Percentiles rank a stretch among this genome's conserved stretches.
Conservation (phyloP, 352 stramenopile species). For the Pythium apleroticum region DNA sequence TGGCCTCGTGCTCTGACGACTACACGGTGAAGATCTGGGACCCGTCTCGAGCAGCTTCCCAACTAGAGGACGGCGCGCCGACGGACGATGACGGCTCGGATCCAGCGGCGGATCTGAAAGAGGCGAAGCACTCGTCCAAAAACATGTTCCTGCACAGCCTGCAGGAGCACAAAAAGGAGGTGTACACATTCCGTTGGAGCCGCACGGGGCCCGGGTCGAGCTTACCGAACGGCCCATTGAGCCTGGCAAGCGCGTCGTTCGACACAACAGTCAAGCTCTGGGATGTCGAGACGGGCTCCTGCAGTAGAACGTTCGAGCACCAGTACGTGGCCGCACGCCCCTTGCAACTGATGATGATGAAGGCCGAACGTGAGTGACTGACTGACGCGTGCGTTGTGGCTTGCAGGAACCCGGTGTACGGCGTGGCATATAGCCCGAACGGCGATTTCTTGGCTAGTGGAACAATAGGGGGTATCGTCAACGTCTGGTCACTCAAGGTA, state of each 20-base stretch:
- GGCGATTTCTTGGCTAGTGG: constrained; percentile 96
- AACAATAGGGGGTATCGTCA: constrained; percentile 95
- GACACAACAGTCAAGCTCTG: constrained; percentile 95
- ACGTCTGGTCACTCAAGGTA: constrained; percentile 97
- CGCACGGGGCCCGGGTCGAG: constrained; percentile 72
- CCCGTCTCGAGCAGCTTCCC: constrained; percentile 32
- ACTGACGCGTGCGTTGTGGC: constrained; percentile 17
- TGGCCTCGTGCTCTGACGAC: constrained; percentile 98
- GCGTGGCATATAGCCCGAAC: constrained; percentile 83
- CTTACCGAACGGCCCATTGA: constrained; percentile 62
- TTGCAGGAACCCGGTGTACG: constrained; percentile 82
- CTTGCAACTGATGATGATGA: not conserved
- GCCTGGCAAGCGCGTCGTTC: constrained; percentile 94
- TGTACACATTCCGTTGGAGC: constrained; percentile 94
- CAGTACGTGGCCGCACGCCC: constrained; percentile 71
- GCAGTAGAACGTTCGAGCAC: constrained; percentile 91
- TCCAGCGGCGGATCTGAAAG: constrained; percentile 17
- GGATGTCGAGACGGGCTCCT: constrained; percentile 90
- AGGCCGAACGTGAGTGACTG: no score
- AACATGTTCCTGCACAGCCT: constrained; percentile 76
- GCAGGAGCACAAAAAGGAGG: constrained; percentile 92
- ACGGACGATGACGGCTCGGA: constrained; percentile 21
- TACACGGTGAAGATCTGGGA: constrained; percentile 98
- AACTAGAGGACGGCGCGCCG: constrained; percentile 16
- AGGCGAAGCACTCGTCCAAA: constrained; percentile 20